Base-by-base conservation (phyloP, 2,329 filamentous ascomycete genomes). In the Colletotrichum sp. region DNA sequence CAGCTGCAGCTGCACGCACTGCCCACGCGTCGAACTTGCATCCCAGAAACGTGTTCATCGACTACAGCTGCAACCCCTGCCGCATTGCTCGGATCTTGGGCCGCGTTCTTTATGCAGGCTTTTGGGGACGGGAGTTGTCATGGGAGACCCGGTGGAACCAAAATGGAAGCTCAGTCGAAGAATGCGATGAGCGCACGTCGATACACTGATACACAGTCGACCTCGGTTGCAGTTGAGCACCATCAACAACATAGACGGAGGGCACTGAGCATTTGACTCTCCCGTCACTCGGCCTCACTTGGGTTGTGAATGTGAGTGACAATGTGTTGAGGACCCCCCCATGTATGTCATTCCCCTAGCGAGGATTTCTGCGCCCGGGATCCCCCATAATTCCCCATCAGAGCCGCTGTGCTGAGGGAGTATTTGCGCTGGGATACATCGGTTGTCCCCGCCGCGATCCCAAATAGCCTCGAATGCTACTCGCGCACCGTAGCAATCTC, bases 1-100 rank as follows among this genome's bases (percentile, higher is more conserved):
- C 65, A 32, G 59, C n/a, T 68, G 73, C 73, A 73, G 43, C n/a
- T 52, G 43, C n/a, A 52, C n/a, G 43, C 43, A 52, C 18, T 52
- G 43, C 73, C 26, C 70, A 72, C 60, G 70, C 70, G 64, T 75
- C 70, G 70, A 68, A 72, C 73, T 60, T 64, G 70, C 73, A 75
- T 75, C 73, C 73, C 28, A 36, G 70, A 43, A 64, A 43, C 24
- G 43, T 36, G 57, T 73, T 68, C 16, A 57, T 71, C 64, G 59
- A 34, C 32, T 59, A 32, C 55, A 75, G 73, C 70, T 73, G 73
- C 16, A 60, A 75, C 43, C 73, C 73, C 70, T 75, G 73, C 73
- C 21, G 57, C 64, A 72, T 30, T 68, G 70, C 39, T 48, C 36
- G 21, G 43, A 72, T 60, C 72, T 26, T 13, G 7, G 15, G 39